Percentiles rank a stretch among this genome's conserved stretches.
phyloP scores from a whole-genome alignment of 2,329 filamentous ascomycete species.

The Acarospora socialis region DNA sequence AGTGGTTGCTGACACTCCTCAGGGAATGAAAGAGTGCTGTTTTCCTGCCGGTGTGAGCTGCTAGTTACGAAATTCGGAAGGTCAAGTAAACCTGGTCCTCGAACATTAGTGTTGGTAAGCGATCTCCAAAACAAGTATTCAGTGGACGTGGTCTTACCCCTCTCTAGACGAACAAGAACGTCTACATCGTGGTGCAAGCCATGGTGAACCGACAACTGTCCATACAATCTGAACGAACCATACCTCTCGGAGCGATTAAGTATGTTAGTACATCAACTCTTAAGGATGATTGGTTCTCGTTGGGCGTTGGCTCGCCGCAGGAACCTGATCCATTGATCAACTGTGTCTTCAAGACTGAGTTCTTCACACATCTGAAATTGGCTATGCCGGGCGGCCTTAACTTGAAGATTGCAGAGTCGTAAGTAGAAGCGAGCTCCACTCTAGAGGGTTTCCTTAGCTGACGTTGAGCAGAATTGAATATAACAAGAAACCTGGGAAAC shows the following conservation, averaged over 20 bases:
- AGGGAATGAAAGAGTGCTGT: slow-evolving; percentile 56
- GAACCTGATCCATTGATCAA: slow-evolving; percentile 88
- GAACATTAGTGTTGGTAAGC: slow-evolving; percentile 58
- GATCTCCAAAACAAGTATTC: neutral
- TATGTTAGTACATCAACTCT: slow-evolving; percentile 66
- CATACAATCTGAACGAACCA: slow-evolving; percentile 66
- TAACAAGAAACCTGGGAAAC: slow-evolving; percentile 93
- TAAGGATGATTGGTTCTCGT: slow-evolving; percentile 92
- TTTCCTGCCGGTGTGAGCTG: slow-evolving; percentile 82
- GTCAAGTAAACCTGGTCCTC: slow-evolving; percentile 82
- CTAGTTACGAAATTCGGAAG: slow-evolving; percentile 90
- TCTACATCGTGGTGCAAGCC: slow-evolving; percentile 78
- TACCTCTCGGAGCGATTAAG: slow-evolving; percentile 78
- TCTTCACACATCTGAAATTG: slow-evolving; percentile 81
- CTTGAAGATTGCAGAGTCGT: slow-evolving; percentile 63
- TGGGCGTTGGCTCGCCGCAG: slow-evolving; percentile 77
- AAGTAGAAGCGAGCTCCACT: slow-evolving; percentile 17
- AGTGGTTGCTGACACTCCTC: neutral
- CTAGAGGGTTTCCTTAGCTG: slow-evolving; percentile 13
- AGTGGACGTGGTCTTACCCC: too few species aligned
- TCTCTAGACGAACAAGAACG: slow-evolving; percentile 55
- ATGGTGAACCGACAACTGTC: slow-evolving; percentile 69
- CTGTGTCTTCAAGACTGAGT: slow-evolving; percentile 91
- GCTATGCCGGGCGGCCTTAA: slow-evolving; percentile 68
- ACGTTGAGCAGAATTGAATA: slow-evolving; percentile 56